Conservation (phyloP, 179 eudicot genomes). For the Silene coronaria region DNA sequence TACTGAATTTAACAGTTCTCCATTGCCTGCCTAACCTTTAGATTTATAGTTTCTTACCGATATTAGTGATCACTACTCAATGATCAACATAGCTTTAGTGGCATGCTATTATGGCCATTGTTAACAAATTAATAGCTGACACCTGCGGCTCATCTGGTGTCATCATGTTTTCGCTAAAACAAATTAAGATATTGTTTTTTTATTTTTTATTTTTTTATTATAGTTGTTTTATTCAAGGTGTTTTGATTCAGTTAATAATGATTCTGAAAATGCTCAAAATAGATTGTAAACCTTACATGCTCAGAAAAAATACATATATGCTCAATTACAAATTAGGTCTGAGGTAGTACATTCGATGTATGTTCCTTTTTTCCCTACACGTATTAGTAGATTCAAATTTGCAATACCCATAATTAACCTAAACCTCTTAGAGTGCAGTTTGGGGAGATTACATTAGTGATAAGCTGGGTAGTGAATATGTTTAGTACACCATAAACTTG, state of each 20-base stretch:
- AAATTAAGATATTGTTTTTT: neutral
- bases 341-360: too few species aligned
- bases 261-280: too few species aligned
- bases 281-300: too few species aligned
- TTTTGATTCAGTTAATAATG: neutral
- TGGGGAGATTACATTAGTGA: too few species aligned
- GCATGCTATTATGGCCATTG: neutral
- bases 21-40: neutral
- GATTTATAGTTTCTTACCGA: neutral
- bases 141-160: neutral
- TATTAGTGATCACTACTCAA: neutral
- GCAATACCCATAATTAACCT: too few species aligned
- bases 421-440: too few species aligned
- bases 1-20: neutral
- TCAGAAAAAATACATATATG: too few species aligned
- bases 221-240: neutral
- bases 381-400: neutral
- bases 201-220: neutral
- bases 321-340: too few species aligned
- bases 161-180: conserved; percentile 2
- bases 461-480: too few species aligned
- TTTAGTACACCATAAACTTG: too few species aligned
- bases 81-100: neutral
- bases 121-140: neutral
- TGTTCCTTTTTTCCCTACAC: too few species aligned